Base-by-base conservation (phyloP, 306 rosid genomes). In the Begonia masoniana region DNA sequence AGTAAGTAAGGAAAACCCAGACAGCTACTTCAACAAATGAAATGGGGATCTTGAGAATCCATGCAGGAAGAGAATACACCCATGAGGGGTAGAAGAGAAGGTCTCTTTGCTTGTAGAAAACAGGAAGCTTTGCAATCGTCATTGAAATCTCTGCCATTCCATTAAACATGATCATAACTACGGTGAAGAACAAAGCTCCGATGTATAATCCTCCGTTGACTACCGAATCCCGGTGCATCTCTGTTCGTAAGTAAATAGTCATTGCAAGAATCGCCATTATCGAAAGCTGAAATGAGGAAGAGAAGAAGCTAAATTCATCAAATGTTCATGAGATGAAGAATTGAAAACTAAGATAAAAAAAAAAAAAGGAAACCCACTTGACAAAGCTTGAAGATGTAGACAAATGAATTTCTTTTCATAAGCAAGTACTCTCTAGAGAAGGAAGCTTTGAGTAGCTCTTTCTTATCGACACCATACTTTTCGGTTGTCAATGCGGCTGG, bases 91-190 rank as follows among this genome's bases (percentile, higher is more conserved):
- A 69, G 65, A 74, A 74, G 13, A 60, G 71, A 42, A 69, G 66
- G 57, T 74, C 79, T 49, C 79, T 68, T 36, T 74, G 79, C 65
- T 74, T 74, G 71, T 64, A 74, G 58, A 68, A 74, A 19, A 74
- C 79, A 53, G 79, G 79, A 56, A 74, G 79, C 55, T 69, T 74
- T 51, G 52, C 10, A 47, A 74, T 64, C 46, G 75, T 69, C 79
- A 74, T 26, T 19, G 79, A 42, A 43, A 74, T 57, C 63, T 74
- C 79, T 5, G 79, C 54, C 49, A 74, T 47, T 14, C 75, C 79
- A 42, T 74, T 74, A 47, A 69, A 74, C 71, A 69, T 63, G 15
- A 53, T 23, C 9, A 64, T 65, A 26, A 69, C 16, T 23, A 65
- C 21, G 4, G 68, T 45, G 12, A 9, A 74, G 65, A 74, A 64